Conservation (phyloP, 1,139 yeast species). For the Diutina scorzettiae region DNA sequence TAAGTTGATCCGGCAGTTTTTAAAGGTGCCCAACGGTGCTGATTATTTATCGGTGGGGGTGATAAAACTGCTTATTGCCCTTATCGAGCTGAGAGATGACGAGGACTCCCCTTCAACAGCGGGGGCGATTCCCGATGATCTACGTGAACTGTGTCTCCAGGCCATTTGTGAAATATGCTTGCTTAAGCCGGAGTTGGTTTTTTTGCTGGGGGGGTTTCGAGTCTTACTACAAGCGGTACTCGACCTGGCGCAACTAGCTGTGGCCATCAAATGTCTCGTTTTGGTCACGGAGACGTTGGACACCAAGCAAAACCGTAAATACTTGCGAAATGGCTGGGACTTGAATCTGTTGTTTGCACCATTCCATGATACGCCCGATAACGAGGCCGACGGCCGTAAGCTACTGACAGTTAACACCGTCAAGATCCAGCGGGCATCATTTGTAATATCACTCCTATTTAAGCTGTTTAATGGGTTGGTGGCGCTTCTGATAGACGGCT, state of each 20-base stretch:
- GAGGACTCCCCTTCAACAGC: neutral
- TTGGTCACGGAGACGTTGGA: conserved; percentile 53
- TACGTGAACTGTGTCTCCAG: conserved; percentile 31
- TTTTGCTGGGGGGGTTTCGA: conserved; percentile 55
- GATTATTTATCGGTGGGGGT: conserved; percentile 51
- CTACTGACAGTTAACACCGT: conserved; percentile 26
- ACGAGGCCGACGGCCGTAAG: conserved; percentile 7
- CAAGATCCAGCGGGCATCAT: conserved; percentile 6
- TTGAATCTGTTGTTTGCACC: conserved; percentile 52
- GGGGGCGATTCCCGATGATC: conserved; percentile 5
- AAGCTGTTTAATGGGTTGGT: conserved; percentile 39
- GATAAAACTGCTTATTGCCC: conserved; percentile 58
- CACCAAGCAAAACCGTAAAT: conserved; percentile 41
- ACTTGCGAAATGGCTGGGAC: conserved; percentile 51
- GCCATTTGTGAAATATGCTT: conserved; percentile 63
- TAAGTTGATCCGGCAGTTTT: conserved; percentile 51
- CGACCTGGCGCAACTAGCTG: conserved; percentile 46
- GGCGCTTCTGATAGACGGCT: conserved; percentile 48
- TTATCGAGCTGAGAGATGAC: conserved; percentile 25
- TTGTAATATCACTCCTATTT: neutral
- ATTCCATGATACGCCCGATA: conserved; percentile 24
- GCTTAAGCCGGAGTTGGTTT: conserved; percentile 46
- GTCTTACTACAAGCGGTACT: conserved; percentile 44
- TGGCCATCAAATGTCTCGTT: conserved; percentile 43
- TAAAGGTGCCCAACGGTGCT: conserved; percentile 46